Evolutionary conservation across 1,284 basidiomycete species (phyloP).

Genomic region (Rhodotorula sp.): DNA sequence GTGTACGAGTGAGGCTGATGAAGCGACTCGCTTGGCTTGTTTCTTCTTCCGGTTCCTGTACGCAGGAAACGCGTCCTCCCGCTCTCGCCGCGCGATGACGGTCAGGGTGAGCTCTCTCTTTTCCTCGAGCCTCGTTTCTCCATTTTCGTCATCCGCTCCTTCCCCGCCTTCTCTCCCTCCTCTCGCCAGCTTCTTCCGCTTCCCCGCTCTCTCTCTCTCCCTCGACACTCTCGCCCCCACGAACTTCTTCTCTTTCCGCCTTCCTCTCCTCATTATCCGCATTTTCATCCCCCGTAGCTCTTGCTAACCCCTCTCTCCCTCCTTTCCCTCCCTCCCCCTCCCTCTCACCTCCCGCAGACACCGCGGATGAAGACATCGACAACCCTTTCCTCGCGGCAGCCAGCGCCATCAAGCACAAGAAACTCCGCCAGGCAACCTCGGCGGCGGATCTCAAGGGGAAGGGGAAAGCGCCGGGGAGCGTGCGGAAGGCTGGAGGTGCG

Average conservation of each 20-base stretch:
- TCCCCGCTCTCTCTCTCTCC: not conserved
- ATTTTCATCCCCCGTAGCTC: not conserved
- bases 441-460: too few species aligned
- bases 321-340: not conserved
- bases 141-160: not conserved
- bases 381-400: too few species aligned
- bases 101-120: not conserved
- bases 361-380: too few species aligned
- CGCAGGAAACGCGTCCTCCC: conserved; percentile 17
- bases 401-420: too few species aligned
- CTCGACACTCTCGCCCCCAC: not conserved
- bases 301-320: not conserved
- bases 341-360: too few species aligned
- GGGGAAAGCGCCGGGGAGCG: too few species aligned
- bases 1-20: too few species aligned
- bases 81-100: conserved; percentile 1
- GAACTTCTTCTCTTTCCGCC: not conserved
- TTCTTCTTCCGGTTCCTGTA: too few species aligned
- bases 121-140: not conserved
- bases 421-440: too few species aligned
- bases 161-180: not conserved
- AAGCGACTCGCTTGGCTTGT: not conserved
- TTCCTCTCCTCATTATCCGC: too few species aligned
- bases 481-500: too few species aligned
- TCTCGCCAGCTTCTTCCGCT: too few species aligned